Evolutionary conservation across 2,329 filamentous ascomycete species (phyloP), one percentile per base, ranked within the genome.

Genomic region (Pseudogymnoascus sp.): DNA sequence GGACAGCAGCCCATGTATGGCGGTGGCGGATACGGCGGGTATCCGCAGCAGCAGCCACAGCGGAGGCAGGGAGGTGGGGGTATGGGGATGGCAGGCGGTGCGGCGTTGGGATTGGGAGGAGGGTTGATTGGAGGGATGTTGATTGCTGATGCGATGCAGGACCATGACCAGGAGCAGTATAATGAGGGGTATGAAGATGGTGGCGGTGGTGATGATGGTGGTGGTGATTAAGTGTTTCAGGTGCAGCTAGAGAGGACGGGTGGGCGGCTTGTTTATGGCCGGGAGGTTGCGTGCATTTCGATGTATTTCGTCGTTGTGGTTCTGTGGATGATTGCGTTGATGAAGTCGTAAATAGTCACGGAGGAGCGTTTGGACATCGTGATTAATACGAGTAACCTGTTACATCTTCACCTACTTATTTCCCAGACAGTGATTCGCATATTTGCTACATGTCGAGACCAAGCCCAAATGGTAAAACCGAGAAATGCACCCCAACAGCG

Each of bases 91-190:
- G 85, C 82, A 1, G 91, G 90, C 60, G 91, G 87, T 62, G 85
- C 88, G 7, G 90, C 90, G 21, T 78, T 96, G 48, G 92, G 92
- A 78, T 75, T 90, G 3, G 92, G 92, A 69, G 92, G 89, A 67
- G 92, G 92, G 75, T 72, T 96, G 73, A 71, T 96, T 1, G 93
- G 92, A 69, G 92, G 92, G 63, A 83, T 85, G 67, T 67, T 96
- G 71, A 76, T 96, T 34, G 87, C 82, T 1, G 80, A 89, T 71
- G 87, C 87, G 1, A 80, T 93, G 61, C 77, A 89, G 64, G 84
- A 87, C 66, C 74, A 82, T 57, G 76, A 90, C 68, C 77, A 88
- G 65, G 79, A 85, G 4, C 82, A 83, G 31, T 88, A 85, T 69
- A 69, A 82, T 19, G 74, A 84, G 16, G 82, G 81, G 21, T 79